Evolutionary conservation across 768 basidiomycete genomes (phyloP), one percentile per base, ranked within the genome.

Genomic region (Boletus reticuloceps): DNA sequence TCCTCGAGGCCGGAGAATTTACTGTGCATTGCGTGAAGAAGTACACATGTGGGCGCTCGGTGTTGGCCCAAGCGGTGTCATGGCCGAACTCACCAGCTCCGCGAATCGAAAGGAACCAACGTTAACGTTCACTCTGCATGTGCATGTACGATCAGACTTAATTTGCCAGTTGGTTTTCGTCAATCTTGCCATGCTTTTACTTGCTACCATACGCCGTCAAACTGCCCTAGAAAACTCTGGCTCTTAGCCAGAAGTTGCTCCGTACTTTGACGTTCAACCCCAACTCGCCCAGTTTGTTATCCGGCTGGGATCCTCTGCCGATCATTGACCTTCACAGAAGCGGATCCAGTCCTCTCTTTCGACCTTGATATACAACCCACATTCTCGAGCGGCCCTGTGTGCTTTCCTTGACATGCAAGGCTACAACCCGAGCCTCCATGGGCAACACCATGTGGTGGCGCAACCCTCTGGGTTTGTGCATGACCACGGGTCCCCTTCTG

Each of bases 401-500:
- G 42, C 51, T 49, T 12, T 52, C 45, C 55, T 61, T 54, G 39
- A 58, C 59, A 71, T 73, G 72, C 68, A 73, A 59, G 58, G 54
- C 53, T 61, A 65, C 58, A 58, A 63, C 57, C 54, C 59, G 42
- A 57, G 59, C 39, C n/a, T 50, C 53, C 54, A 59, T 39, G 63
- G 58, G 12, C 57, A 61, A 44, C 65, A 71, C 54, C 58, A 62
- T 57, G 53, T 47, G 45, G 58, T 69, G 48, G 54, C 72, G 54
- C 71, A 71, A 39, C 56, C 63, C 48, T 50, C 64, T 48, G 64
- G 64, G 50, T 39, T 66, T 47, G 63, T 72, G 56, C 65, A 79
- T 52, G 79, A 79, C 58, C 75, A 74, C 48, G 77, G 75, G 51
- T 85, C 83, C 11, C 73, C 77, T 63, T 79, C 82, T 8, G 79